Evolutionary conservation across 305 asterid genomes (phyloP).

Genomic region (Fraxinus latifolia): DNA sequence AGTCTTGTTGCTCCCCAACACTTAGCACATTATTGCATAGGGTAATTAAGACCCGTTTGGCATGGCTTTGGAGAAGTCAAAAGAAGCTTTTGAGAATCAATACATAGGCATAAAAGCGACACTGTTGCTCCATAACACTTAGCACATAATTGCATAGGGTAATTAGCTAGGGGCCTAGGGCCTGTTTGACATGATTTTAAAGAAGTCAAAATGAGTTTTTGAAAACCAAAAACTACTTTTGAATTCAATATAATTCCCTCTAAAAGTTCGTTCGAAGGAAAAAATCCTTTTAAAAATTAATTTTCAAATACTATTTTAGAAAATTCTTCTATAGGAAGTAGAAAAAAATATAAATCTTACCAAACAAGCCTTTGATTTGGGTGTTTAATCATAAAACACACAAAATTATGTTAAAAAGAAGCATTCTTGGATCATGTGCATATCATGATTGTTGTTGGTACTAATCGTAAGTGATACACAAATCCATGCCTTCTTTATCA

Average conservation of each 20-base stretch:
- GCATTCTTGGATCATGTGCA: conserved; percentile 26
- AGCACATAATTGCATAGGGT: background rate
- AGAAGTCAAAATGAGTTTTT: background rate
- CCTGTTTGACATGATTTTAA: background rate
- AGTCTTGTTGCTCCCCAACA: background rate
- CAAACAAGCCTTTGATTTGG: background rate
- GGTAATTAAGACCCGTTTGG: background rate
- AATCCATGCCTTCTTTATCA: conserved; percentile 24
- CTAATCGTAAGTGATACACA: conserved; percentile 1
- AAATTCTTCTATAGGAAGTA: background rate
- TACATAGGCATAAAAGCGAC: background rate
- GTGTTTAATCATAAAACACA: background rate
- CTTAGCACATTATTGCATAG: background rate
- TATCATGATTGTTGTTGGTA: conserved; percentile 19
- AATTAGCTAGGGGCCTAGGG: background rate
- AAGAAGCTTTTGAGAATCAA: background rate
- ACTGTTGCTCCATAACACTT: background rate
- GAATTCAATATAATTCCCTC: background rate
- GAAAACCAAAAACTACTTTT: no score
- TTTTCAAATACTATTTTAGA: background rate
- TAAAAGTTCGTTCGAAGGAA: no score
- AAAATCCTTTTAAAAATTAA: no score
- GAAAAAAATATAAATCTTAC: background rate
- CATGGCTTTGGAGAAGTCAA: background rate
- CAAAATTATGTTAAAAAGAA: background rate